Evolutionary conservation across 75 land plant species (phyloP), one percentile per base, ranked within the genome.

Genomic region (Picea glauca): DNA sequence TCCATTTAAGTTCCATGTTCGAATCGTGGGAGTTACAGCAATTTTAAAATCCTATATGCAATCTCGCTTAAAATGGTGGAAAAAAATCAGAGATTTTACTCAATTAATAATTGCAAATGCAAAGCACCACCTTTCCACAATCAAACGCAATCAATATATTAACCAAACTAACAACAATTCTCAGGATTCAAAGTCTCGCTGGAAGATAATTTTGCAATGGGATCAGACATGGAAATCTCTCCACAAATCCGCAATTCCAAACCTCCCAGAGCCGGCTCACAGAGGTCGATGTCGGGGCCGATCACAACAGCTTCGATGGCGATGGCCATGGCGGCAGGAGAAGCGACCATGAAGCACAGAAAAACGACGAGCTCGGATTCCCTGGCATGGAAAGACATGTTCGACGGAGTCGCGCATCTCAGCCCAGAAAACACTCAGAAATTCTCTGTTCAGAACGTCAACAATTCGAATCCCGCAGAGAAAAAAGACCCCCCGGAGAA

Each of bases 311-410:
- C 43, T 40, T 40, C 43, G 43, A 40, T 40, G 43, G 43, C 43
- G 4, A 40, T 40, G 32, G 50, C 7, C 2, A 38, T 35, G 14
- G 7, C 21, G 18, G 4, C 5, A 38, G 46, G 7, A 5, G 72
- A 68, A 15, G 6, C 3, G 18, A 38, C 17, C 17, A 38, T 38
- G 35, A 32, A 64, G 15, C 67, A 64, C 20, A 68, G 20, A 5
- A 20, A 40, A 17, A 35, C 72, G 72, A 35, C 72, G 3, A 12
- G 38, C 43, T 20, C 38, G 11, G 72, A 68, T 20, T 68, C 72
- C 21, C 40, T 68, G 21, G 11, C 72, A 20, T 68, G 72, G 72
- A 68, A 68, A 20, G 72, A 68, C 72, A 68, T 68, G 72, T 68
- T 68, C 72, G 46, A 68, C 12, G 72, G 46, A 38, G 72, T 43